Percentiles rank a stretch among this genome's conserved stretches.
Conservation (phyloP, 768 basidiomycete genomes). For the Paxillus ammoniavirescens region DNA sequence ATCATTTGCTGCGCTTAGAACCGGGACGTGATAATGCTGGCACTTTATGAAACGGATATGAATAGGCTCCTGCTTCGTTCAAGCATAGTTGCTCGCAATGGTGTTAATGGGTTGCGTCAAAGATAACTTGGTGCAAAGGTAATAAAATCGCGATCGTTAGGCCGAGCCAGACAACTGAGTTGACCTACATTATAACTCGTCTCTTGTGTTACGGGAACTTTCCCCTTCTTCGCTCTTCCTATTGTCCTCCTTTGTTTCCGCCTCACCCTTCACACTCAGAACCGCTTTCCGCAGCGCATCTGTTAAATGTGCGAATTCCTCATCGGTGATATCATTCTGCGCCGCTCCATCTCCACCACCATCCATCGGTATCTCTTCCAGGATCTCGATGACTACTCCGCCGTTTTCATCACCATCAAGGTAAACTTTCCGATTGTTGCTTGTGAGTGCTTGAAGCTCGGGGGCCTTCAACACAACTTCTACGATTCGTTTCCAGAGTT, state of each 20-base stretch:
- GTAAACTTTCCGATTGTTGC: constrained; percentile 36
- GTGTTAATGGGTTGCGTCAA: not conserved
- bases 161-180: constrained; percentile 13
- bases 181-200: constrained; percentile 32
- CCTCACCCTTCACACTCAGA: constrained; percentile 44
- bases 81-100: constrained; percentile 1
- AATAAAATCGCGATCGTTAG: constrained; percentile 13
- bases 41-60: constrained; percentile 25
- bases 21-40: not conserved
- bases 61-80: constrained; percentile 8
- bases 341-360: constrained; percentile 19
- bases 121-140: constrained; percentile 6
- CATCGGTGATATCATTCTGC: constrained; percentile 32
- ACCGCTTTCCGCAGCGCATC: constrained; percentile 55
- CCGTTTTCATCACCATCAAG: constrained; percentile 43
- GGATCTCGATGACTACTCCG: constrained; percentile 42
- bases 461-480: constrained; percentile 30
- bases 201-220: constrained; percentile 27
- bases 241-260: constrained; percentile 18
- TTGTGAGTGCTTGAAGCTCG: constrained; percentile 27
- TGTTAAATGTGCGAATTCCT: constrained; percentile 43
- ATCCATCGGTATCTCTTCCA: constrained; percentile 44
- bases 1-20: constrained; percentile 15
- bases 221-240: constrained; percentile 30
- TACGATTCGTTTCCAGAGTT: constrained; percentile 27